Evolutionary conservation across 2,329 filamentous ascomycete species (phyloP).

Genomic region (Pestalotiopsis sp.): DNA sequence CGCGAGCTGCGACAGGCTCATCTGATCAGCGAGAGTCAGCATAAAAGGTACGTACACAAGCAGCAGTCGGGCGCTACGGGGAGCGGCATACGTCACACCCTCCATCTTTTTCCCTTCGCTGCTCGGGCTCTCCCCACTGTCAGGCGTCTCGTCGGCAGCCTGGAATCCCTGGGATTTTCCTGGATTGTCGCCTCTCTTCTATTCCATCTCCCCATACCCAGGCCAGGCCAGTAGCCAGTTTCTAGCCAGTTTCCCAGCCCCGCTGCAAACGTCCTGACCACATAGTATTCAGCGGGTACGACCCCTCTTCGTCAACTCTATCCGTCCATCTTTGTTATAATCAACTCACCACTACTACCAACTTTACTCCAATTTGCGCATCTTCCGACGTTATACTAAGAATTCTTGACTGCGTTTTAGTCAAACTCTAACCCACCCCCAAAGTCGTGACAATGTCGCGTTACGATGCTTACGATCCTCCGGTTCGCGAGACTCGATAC

Average conservation of each 20-base stretch:
- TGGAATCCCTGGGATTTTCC: not conserved
- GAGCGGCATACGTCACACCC: not conserved
- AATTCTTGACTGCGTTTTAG: slow-evolving; percentile 54
- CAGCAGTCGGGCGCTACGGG: not conserved
- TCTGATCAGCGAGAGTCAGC: not conserved
- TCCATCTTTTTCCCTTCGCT: not conserved
- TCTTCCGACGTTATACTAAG: not conserved
- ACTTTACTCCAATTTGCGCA: not conserved
- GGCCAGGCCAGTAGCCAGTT: not conserved
- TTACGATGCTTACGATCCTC: slow-evolving; percentile 57
- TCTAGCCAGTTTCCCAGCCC: not conserved
- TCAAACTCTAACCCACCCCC: slow-evolving; percentile 57
- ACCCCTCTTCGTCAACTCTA: slow-evolving; percentile 8
- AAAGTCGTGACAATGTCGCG: slow-evolving; percentile 37
- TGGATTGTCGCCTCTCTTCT: not conserved
- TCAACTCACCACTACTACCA: not conserved
- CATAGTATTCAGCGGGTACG: not conserved
- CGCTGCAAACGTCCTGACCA: not conserved
- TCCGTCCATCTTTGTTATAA: not conserved
- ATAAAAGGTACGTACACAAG: not conserved
- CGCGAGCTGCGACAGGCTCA: not conserved
- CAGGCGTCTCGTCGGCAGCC: not conserved
- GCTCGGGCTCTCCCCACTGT: not conserved
- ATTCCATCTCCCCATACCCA: not conserved
- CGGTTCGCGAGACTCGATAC: slow-evolving; percentile 48